Conservation (phyloP, 306 rosid genomes). For the Acacia melanoxylon region DNA sequence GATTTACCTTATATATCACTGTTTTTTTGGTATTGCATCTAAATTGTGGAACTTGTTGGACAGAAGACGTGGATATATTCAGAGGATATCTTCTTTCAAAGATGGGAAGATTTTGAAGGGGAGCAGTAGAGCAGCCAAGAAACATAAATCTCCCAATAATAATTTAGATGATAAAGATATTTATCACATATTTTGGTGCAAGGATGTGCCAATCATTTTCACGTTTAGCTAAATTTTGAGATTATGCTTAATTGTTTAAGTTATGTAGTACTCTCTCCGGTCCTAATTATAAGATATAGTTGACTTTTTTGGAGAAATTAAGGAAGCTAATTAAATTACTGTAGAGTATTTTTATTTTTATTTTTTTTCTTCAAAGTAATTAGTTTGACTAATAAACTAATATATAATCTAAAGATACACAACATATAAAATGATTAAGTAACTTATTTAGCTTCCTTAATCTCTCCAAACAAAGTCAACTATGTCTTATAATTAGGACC, state of each 20-base stretch:
- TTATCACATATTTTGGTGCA: constrained; percentile 85
- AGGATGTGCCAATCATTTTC: constrained; percentile 54
- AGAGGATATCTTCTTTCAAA: constrained; percentile 41
- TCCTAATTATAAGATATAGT: too few species aligned
- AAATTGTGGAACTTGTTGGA: constrained; percentile 20
- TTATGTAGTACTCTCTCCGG: neutral
- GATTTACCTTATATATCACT: too few species aligned
- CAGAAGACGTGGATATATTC: constrained; percentile 41
- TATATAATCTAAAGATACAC: too few species aligned
- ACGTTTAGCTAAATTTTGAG: constrained; percentile 7
- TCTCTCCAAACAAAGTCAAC: too few species aligned
- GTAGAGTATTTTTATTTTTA: too few species aligned
- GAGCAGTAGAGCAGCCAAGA: constrained; percentile 58
- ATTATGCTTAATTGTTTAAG: neutral
- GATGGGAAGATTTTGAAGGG: constrained; percentile 50
- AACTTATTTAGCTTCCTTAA: too few species aligned
- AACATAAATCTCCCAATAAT: constrained; percentile 40
- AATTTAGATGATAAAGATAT: constrained; percentile 66
- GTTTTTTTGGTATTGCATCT: neutral
- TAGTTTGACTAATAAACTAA: too few species aligned
- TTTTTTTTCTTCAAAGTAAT: too few species aligned
- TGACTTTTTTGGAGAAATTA: too few species aligned
- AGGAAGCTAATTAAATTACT: too few species aligned
- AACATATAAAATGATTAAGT: too few species aligned
- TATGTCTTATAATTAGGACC: too few species aligned